Base-by-base conservation (phyloP, 768 basidiomycete genomes). In the Candolleomyces aberdarensis region DNA sequence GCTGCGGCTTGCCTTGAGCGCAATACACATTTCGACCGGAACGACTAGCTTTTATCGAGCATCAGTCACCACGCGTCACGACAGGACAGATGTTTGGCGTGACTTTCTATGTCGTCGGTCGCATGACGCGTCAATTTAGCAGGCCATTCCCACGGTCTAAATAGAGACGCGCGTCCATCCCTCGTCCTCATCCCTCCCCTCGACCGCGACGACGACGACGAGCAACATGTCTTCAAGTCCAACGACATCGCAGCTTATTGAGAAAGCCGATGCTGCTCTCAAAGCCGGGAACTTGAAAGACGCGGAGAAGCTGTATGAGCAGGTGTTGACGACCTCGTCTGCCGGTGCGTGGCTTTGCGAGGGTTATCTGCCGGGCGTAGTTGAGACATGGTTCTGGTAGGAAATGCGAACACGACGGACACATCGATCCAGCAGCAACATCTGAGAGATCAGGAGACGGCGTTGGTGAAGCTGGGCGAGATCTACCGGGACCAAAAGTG, bases 401-500 rank as follows among this genome's bases (percentile, higher is more conserved):
- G 74, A 17, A 69, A 68, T 10, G 65, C 74, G 2, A 63, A 63
- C 63, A 70, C 19, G 66, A 71, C 48, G 59, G 69, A 58, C 73
- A 71, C 56, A 66, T 68, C 29, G 83, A 85, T 57, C 41, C 76
- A 77, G 61, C 83, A 89, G 14, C 83, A 86, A 64, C 78, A 74
- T 17, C 76, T 95, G 8, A 76, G 89, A 41, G 86, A 94, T 66
- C 94, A 98, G 73, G 96, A 97, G 71, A 76, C 79, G 0, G 94
- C 95, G 2, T 78, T 98, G 56, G 79, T 94, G 19, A 90, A 89
- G 69, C 86, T 98, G 2, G 95, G 92, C 1, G 86, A 90, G 70
- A 80, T 96, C 10, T 92, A 96, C 72, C 81, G 92, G 52, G 92
- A 95, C 72, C 84, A 92, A 71, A 86, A 85, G 94, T 94, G 56